Base-by-base conservation (phyloP, 2,329 filamentous ascomycete genomes). In the Ascochyta fabae region DNA sequence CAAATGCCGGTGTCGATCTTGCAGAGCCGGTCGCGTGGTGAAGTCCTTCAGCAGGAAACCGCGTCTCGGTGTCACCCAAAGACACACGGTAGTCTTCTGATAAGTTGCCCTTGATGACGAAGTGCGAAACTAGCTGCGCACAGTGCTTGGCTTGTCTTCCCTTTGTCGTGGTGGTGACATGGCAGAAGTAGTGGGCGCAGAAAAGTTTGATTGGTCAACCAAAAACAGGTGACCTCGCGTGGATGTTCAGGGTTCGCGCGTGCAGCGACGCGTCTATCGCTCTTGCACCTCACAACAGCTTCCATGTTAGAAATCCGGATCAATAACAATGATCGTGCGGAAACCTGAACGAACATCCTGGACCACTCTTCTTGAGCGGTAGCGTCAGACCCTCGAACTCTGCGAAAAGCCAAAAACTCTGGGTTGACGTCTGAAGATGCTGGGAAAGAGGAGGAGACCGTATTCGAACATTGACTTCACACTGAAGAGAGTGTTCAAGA, bases 401-500 rank as follows among this genome's bases (percentile, higher is more conserved):
- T 19, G 15, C 31, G 26, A 8, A 8, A 36, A 36, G 36, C 31
- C 10, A 16, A 36, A 23, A 22, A 12, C 41, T 24, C 41, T 24
- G 9, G 29, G 24, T 15, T 27, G n/a, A 8, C 7, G 13, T 31
- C 22, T 16, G 24, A 60, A 43, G 29, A 76, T 75, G 74, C 65
- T 72, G 12, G 63, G 59, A 33, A 66, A 69, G 43, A 65, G 66
- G 50, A 73, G 71, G 50, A 57, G 60, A 19, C 55, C 62, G 23
- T 70, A 70, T 38, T 68, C 69, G 48, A 89, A 93, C 72, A 82
- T 92, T 57, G 88, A 90, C 60, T 92, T 91, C 70, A 91, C 89
- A 6, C 78, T 93, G 29, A 84, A 87, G 43, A 83, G 85, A 22
- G 88, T 91, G 47, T 94, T 94, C 76, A 84, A 86, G 58, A 93